Percentiles rank a stretch among this genome's conserved stretches.
Conservation (phyloP, 2,329 filamentous ascomycete species). For the Cryphonectria naterciae region DNA sequence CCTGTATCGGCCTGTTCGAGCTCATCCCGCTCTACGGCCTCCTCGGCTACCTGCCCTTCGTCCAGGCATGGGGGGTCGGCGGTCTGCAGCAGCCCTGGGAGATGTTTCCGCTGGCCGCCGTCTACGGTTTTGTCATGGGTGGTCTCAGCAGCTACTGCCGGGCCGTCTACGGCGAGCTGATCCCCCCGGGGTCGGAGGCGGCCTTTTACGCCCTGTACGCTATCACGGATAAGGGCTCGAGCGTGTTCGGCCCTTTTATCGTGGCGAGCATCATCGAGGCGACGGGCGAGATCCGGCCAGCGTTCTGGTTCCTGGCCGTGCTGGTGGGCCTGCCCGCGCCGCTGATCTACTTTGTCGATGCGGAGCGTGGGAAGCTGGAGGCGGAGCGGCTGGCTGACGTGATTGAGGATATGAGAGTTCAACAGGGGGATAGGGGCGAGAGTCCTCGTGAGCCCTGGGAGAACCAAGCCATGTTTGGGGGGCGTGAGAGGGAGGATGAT, state of each 20-base stretch:
- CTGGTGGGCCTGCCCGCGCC: slow-evolving; percentile 86
- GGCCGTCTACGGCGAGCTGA: slow-evolving; percentile 88
- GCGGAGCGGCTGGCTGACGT: slow-evolving; percentile 66
- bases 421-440: slow-evolving; percentile 1
- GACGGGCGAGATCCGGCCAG: slow-evolving; percentile 78
- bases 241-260: slow-evolving; percentile 90
- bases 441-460: slow-evolving; percentile 15
- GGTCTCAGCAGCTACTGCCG: slow-evolving; percentile 91
- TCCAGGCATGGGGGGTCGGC: slow-evolving; percentile 73
- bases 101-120: slow-evolving; percentile 88
- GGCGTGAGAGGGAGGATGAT: slow-evolving; percentile 32
- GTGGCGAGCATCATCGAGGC: slow-evolving; percentile 90
- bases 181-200: slow-evolving; percentile 91
- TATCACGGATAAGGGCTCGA: slow-evolving; percentile 95
- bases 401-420: slow-evolving; percentile 56
- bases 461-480: slow-evolving; percentile 28
- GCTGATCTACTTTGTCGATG: slow-evolving; percentile 82
- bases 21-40: slow-evolving; percentile 91
- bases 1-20: slow-evolving; percentile 90
- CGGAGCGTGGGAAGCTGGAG: slow-evolving; percentile 75
- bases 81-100: slow-evolving; percentile 96
- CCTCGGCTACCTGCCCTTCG: slow-evolving; percentile 81
- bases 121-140: slow-evolving; percentile 94
- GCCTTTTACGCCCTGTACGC: slow-evolving; percentile 97
- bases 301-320: slow-evolving; percentile 88